phyloP scores from a whole-genome alignment of 2,329 filamentous ascomycete genomes.

The Nemania sp. region DNA sequence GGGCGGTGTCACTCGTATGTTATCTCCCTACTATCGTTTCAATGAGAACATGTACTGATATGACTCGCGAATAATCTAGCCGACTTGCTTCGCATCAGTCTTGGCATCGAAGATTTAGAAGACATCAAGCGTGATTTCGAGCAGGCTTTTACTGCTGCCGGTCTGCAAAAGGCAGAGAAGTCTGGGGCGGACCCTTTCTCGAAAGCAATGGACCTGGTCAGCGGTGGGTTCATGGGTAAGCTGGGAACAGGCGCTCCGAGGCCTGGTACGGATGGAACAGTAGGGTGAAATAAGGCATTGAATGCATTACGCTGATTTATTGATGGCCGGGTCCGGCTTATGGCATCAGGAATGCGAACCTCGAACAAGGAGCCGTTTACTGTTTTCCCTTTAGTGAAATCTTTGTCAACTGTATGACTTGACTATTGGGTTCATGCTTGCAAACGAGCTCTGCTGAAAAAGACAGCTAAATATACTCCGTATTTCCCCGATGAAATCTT shows the following conservation, averaged over 20 bases:
- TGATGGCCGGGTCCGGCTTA: too few species aligned
- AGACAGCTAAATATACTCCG: too few species aligned
- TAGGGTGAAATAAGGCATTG: constrained; percentile 20
- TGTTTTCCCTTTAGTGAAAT: too few species aligned
- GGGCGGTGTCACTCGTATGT: constrained; percentile 62
- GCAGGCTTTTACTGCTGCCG: constrained; percentile 61
- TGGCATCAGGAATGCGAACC: too few species aligned
- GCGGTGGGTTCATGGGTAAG: constrained; percentile 39
- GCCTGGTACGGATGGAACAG: constrained; percentile 39
- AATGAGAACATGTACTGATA: too few species aligned
- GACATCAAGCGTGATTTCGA: constrained; percentile 74
- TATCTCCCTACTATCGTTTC: not conserved
- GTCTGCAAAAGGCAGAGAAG: constrained; percentile 34
- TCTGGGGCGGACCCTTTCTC: constrained; percentile 34
- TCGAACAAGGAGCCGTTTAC: too few species aligned
- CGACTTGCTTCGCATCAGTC: constrained; percentile 69
- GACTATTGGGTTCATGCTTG: too few species aligned
- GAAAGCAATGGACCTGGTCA: constrained; percentile 37
- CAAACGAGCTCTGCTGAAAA: too few species aligned
- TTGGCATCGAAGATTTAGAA: constrained; percentile 73
- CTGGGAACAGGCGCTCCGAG: constrained; percentile 36
- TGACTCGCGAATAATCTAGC: constrained; percentile 22
- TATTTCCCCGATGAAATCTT: too few species aligned
- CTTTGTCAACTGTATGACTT: too few species aligned
- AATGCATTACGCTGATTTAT: not conserved